Evolutionary conservation across 2,329 filamentous ascomycete species (phyloP).

Genomic region (Neophaeococcomyces mojaviensis): DNA sequence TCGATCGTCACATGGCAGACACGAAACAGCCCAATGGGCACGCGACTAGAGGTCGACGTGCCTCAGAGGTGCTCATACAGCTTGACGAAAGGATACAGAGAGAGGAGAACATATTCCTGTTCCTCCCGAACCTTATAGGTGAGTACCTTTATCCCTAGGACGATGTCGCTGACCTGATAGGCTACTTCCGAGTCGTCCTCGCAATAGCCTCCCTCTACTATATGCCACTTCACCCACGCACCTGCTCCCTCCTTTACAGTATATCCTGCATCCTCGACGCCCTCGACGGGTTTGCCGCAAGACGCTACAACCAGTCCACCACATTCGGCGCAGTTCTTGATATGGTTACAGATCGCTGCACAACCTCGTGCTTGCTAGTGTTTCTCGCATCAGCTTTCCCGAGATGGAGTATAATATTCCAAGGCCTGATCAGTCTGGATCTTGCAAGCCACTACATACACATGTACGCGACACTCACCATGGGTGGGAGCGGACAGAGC

Average conservation of each 20-base stretch:
- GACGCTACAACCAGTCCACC: conserved; percentile 79
- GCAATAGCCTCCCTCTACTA: conserved; percentile 92
- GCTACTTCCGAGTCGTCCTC: conserved; percentile 69
- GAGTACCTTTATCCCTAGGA: conserved; percentile 26
- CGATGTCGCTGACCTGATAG: conserved; percentile 35
- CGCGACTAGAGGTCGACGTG: conserved; percentile 18
- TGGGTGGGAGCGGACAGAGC: conserved; percentile 70
- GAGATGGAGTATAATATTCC: conserved; percentile 88
- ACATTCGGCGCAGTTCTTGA: conserved; percentile 94
- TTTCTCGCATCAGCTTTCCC: conserved; percentile 94
- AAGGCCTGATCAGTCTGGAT: conserved; percentile 84
- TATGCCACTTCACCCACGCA: conserved; percentile 74
- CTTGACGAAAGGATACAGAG: conserved; percentile 31
- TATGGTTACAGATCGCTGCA: conserved; percentile 98
- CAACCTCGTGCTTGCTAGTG: conserved; percentile 86
- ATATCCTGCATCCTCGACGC: conserved; percentile 93
- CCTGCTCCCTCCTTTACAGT: conserved; percentile 59
- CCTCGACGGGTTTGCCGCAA: conserved; percentile 87
- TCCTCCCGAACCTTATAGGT: conserved; percentile 78
- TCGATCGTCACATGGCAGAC: conserved; percentile 6
- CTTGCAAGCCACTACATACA: conserved; percentile 97
- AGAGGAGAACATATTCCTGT: conserved; percentile 71
- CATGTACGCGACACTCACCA: conserved; percentile 91
- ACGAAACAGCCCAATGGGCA: conserved; percentile 24
- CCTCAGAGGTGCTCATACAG: conserved; percentile 24